Base-by-base conservation (phyloP, 2,329 filamentous ascomycete species). In the Epicoccum sorghinum region DNA sequence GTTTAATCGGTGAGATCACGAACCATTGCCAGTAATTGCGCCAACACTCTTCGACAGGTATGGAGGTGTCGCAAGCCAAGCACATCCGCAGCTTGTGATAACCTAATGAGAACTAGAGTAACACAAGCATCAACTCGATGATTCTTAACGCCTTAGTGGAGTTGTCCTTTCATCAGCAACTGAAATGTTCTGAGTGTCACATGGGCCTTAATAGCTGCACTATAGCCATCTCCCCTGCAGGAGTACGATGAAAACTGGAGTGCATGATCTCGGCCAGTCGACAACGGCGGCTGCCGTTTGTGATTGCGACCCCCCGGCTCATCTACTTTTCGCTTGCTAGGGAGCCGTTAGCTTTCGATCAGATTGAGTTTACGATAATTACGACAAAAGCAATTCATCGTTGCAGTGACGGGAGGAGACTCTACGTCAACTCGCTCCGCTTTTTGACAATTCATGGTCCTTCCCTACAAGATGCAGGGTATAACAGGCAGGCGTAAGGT, bases 211-310 rank as follows among this genome's bases (percentile, higher is more conserved):
- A 44, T 37, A 52, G 29, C 18, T 41, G 35, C 27, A 32, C 30
- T 58, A 56, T 50, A 50, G 9, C 18, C 41, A 39, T 8, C 41
- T 47, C 44, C 54, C 61, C 54, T 60, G 51, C 39, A 48, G 50
- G 42, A 44, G 22, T 41, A 47, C 53, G 53, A 60, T 58, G 49
- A 47, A 35, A 36, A 48, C 23, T 36, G 36, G 46, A 45, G 47
- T 63, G 61, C 61, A 64, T 60, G 55, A 61, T 61, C 59, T 60
- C 46, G 54, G 60, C 50, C 52, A 52, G 42, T 41, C 39, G 49
- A 53, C 44, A 45, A 47, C 44, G 52, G 50, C 29, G 60, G 51
- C 43, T 42, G 54, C 49, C 50, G 48, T 27, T 9, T 57, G 14
- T 33, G 41, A 52, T 47, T 57, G 49, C 47, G 46, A 55, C 43